Evolutionary conservation across 768 basidiomycete species (phyloP).

Genomic region (Suillus spraguei): DNA sequence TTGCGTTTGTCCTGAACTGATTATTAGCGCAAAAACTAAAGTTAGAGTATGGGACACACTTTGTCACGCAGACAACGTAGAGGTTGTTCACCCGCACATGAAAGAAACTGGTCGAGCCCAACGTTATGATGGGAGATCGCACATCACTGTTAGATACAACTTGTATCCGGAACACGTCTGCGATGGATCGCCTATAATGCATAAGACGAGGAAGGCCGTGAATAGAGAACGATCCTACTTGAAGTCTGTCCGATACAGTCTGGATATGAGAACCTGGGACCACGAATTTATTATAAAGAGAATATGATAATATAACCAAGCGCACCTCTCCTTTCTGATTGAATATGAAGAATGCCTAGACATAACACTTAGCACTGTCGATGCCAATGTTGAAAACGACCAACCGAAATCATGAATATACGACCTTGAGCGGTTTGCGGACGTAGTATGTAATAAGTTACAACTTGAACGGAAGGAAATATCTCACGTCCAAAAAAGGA

Average conservation of each 20-base stretch:
- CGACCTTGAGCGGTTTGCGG: constrained; percentile 1
- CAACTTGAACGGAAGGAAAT: not conserved
- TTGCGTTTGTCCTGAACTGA: constrained; percentile 81
- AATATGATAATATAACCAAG: constrained; percentile 1
- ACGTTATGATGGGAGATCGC: constrained; percentile 94
- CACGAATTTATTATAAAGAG: constrained; percentile 11
- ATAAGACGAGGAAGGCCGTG: constrained; percentile 12
- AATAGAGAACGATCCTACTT: constrained; percentile 59
- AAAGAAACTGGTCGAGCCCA: constrained; percentile 98
- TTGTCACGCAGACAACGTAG: constrained; percentile 94
- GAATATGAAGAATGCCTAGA: constrained; percentile 97
- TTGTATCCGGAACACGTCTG: constrained; percentile 98
- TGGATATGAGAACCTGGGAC: constrained; percentile 87
- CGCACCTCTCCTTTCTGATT: constrained; percentile 98
- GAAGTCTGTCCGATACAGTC: constrained; percentile 95
- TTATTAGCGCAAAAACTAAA: constrained; percentile 6
- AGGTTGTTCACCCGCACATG: constrained; percentile 96
- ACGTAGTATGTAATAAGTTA: not conserved
- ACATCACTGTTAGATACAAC: constrained; percentile 98
- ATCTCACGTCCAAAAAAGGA: constrained; percentile 1
- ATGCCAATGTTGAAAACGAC: constrained; percentile 18
- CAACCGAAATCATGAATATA: constrained; percentile 48
- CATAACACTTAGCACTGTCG: constrained; percentile 1
- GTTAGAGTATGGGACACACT: constrained; percentile 51
- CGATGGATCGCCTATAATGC: constrained; percentile 80